phyloP scores from a whole-genome alignment of 768 basidiomycete species.

The Dacryopinax spathularia region DNA sequence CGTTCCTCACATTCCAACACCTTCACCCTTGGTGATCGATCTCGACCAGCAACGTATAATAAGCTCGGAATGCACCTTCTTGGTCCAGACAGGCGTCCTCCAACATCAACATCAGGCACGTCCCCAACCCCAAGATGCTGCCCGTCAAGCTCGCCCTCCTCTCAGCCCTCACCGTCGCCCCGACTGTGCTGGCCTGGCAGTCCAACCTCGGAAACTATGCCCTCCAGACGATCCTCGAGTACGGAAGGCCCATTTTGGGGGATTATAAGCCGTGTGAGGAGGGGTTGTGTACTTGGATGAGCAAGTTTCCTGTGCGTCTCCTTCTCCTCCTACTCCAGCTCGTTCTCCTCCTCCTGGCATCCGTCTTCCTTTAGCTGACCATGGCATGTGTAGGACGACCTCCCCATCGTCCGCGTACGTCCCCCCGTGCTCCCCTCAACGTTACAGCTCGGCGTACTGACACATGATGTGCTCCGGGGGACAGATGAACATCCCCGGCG shows the following conservation, averaged over 20 bases:
- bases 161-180: background rate
- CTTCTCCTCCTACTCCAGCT: too few relatives aligned
- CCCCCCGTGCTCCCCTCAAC: too few relatives aligned
- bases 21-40: too few relatives aligned
- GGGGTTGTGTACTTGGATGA: background rate
- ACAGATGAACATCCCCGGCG: conserved; percentile 36
- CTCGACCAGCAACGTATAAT: too few relatives aligned
- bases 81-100: background rate
- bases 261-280: background rate
- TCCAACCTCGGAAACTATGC: background rate
- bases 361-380: background rate
- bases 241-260: background rate
- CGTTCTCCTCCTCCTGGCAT: background rate
- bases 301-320: background rate
- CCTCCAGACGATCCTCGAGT: background rate
- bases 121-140: background rate
- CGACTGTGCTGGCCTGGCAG: background rate
- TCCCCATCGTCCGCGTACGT: background rate
- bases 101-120: background rate
- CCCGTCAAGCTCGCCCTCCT: background rate
- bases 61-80: background rate
- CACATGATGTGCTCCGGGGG: background rate
- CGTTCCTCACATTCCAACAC: background rate
- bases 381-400: background rate
- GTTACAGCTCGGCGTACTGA: too few relatives aligned